Evolutionary conservation across 225 moss, liverwort and hornwort genomes (phyloP).

Genomic region (Pseudoscleropodium purum): DNA sequence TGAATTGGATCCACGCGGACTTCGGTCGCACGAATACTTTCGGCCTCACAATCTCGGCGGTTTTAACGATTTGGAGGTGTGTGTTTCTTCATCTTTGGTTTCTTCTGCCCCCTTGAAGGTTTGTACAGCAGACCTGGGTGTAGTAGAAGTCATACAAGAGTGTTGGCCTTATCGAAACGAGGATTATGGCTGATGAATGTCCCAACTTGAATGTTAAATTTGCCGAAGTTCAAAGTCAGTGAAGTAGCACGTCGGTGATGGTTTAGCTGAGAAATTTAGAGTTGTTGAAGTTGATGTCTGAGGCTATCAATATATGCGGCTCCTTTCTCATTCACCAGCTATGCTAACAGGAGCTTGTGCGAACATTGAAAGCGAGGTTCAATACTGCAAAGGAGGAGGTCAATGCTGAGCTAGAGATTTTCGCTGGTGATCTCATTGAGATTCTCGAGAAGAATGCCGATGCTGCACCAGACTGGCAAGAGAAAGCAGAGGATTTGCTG

Average conservation of each 20-base stretch:
- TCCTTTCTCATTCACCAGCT: background rate
- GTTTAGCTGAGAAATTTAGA: background rate
- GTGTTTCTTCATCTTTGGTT: background rate
- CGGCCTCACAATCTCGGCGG: conserved; percentile 72
- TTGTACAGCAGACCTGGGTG: background rate
- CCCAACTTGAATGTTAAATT: background rate
- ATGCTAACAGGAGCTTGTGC: conserved; percentile 68
- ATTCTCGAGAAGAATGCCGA: conserved; percentile 81
- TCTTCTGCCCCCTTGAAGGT: background rate
- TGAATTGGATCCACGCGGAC: conserved; percentile 91
- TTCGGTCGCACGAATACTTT: conserved; percentile 81
- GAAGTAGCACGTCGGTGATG: background rate
- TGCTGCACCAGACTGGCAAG: conserved; percentile 75
- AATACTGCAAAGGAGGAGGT: conserved; percentile 95
- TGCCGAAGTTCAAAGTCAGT: background rate
- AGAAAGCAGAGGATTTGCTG: conserved; percentile 79
- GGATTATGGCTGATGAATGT: background rate
- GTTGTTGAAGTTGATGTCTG: background rate
- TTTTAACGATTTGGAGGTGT: conserved; percentile 86
- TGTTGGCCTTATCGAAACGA: background rate
- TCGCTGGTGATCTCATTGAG: conserved; percentile 90
- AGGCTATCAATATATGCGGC: background rate
- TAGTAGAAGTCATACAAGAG: background rate
- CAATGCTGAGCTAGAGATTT: conserved; percentile 80
- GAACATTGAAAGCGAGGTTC: conserved; percentile 76